Conservation (phyloP, 208 protist genomes). For the Crithidia fasciculata region DNA sequence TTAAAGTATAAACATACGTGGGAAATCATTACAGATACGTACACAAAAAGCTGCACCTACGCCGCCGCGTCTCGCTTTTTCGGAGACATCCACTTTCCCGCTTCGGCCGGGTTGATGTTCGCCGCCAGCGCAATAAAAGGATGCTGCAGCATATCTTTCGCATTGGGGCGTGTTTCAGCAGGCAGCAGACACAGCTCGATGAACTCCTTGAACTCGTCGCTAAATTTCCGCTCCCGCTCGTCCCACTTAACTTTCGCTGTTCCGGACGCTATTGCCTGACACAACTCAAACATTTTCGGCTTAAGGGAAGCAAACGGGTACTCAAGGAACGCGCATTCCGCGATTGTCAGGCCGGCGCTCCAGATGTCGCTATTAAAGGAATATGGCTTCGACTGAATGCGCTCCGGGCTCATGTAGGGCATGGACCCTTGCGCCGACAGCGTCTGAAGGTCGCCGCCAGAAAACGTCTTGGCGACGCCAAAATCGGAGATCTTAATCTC, state of each 20-base stretch:
- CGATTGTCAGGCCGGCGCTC: constrained; percentile 90
- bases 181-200: constrained; percentile 76
- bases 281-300: constrained; percentile 81
- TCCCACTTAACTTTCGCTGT: constrained; percentile 78
- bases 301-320: constrained; percentile 88
- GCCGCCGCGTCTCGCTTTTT: constrained; percentile 8
- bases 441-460: constrained; percentile 75
- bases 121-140: constrained; percentile 76
- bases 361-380: constrained; percentile 93
- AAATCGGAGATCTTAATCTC: constrained; percentile 98
- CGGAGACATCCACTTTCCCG: constrained; percentile 73
- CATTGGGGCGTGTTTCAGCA: constrained; percentile 59
- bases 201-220: constrained; percentile 75
- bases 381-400: constrained; percentile 89
- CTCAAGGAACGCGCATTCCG: constrained; percentile 83
- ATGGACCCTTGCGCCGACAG: constrained; percentile 91
- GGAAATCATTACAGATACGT: neutral
- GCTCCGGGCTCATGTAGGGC: constrained; percentile 95
- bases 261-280: constrained; percentile 71
- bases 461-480: constrained; percentile 93
- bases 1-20: too few relatives aligned
- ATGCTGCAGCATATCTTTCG: constrained; percentile 74
- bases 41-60: constrained; percentile 1
- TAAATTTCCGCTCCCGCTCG: constrained; percentile 46
- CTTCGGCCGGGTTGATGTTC: constrained; percentile 57